These are phyloP conservation scores for Phytophthora sp. DNA, from an alignment of 352 stramenopile genomes.

Conservation along the genomic window DNA sequence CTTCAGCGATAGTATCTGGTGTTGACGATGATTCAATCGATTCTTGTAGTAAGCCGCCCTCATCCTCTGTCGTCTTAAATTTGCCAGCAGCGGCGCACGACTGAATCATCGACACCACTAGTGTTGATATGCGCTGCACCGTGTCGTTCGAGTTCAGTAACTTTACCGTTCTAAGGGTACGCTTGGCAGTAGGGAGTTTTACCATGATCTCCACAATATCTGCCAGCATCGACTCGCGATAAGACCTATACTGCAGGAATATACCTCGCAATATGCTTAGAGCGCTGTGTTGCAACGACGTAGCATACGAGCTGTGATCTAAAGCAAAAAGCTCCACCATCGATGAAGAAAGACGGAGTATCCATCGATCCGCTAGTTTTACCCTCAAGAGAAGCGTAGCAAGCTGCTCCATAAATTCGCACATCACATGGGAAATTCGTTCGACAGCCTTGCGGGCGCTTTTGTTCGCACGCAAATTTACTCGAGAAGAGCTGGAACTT, in stretches of 20 bases:
- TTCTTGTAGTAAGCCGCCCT: slow-evolving; percentile 3
- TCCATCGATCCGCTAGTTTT: slow-evolving; percentile 81
- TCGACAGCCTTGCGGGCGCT: slow-evolving; percentile 57
- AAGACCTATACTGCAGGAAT: slow-evolving; percentile 67
- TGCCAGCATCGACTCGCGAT: slow-evolving; percentile 67
- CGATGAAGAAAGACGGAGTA: slow-evolving; percentile 70
- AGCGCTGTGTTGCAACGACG: slow-evolving; percentile 67
- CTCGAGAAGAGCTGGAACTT: slow-evolving; percentile 27
- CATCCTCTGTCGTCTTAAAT: slow-evolving; percentile 5
- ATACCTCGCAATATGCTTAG: slow-evolving; percentile 66
- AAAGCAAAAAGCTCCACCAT: slow-evolving; percentile 78
- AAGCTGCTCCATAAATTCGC: slow-evolving; percentile 79
- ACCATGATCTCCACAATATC: slow-evolving; percentile 80
- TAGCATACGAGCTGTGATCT: slow-evolving; percentile 65
- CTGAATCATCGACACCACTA: slow-evolving; percentile 73
- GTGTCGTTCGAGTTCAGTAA: slow-evolving; percentile 50
- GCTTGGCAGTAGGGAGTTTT: slow-evolving; percentile 78
- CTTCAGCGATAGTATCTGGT: slow-evolving; percentile 26
- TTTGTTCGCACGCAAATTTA: slow-evolving; percentile 63
- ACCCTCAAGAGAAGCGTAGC: slow-evolving; percentile 60
- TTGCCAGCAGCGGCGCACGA: slow-evolving; percentile 36
- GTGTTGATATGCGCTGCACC: slow-evolving; percentile 75
- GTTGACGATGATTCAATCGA: slow-evolving; percentile 22
- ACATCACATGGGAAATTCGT: slow-evolving; percentile 64
- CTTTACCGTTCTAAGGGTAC: slow-evolving; percentile 73